A percentile compares a stretch with the other conserved stretches of the same genome.
Evolutionary conservation across 768 basidiomycete genomes (phyloP).

Genomic region (Tylopilus plumbeoviolaceoides): DNA sequence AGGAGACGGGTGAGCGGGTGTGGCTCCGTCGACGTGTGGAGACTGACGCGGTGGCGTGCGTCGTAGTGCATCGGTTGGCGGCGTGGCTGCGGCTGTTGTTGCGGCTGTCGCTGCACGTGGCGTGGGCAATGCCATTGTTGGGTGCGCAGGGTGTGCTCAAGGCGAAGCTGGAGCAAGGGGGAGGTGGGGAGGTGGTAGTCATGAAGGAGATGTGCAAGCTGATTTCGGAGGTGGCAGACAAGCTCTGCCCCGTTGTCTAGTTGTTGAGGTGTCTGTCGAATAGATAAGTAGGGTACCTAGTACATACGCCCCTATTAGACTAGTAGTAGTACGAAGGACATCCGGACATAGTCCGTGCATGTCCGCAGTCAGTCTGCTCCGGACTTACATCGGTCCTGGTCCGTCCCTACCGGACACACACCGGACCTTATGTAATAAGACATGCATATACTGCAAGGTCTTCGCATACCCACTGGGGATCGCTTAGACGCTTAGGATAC

Average conservation of each 20-base stretch:
- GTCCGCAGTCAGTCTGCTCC: no score
- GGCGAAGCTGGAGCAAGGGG: slow-evolving; percentile 51
- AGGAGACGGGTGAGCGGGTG: slow-evolving; percentile 69
- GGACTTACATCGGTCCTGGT: no score
- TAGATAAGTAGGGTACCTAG: no score
- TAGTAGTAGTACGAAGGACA: no score
- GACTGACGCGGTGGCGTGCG: neutral
- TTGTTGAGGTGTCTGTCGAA: no score
- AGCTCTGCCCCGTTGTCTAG: slow-evolving; percentile 30
- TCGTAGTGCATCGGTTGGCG: slow-evolving; percentile 72
- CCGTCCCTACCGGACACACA: no score
- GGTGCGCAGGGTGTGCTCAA: slow-evolving; percentile 58
- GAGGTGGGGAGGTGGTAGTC: slow-evolving; percentile 47
- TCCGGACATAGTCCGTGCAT: no score
- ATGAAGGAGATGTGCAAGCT: slow-evolving; percentile 70
- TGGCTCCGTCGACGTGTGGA: neutral
- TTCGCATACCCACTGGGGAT: no score
- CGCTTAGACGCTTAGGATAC: no score
- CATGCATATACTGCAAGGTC: no score
- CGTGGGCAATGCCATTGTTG: slow-evolving; percentile 53
- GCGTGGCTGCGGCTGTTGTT: slow-evolving; percentile 76
- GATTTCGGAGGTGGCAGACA: slow-evolving; percentile 56
- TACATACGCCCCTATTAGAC: no score
- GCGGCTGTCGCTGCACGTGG: slow-evolving; percentile 68
- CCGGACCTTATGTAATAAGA: no score